Conservation (phyloP, 2,329 filamentous ascomycete genomes). For the Colletotrichum limetticola region DNA sequence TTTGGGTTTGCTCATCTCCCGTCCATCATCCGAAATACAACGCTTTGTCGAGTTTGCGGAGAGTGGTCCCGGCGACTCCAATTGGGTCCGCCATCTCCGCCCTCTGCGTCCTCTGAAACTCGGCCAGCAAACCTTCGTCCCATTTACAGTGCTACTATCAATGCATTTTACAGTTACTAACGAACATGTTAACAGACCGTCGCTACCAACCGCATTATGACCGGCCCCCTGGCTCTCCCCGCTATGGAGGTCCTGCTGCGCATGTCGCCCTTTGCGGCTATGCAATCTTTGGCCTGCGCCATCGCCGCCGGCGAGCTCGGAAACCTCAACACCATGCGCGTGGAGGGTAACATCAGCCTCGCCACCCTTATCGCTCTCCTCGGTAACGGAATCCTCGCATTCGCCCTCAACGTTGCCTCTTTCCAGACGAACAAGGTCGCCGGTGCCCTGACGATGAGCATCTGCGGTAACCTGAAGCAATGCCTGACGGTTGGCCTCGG, state of each 20-base stretch:
- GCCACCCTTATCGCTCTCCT: slow-evolving; percentile 52
- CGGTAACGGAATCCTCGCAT: slow-evolving; percentile 65
- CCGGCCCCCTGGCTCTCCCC: slow-evolving; percentile 65
- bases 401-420: slow-evolving; percentile 66
- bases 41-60: slow-evolving; percentile 6
- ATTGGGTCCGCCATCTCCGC: slow-evolving; percentile 22
- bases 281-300: slow-evolving; percentile 65
- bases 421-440: slow-evolving; percentile 69
- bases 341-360: slow-evolving; percentile 48
- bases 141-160: neutral
- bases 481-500: slow-evolving; percentile 65
- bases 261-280: slow-evolving; percentile 69
- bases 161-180: slow-evolving; percentile 20
- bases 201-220: slow-evolving; percentile 73
- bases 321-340: slow-evolving; percentile 50
- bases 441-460: slow-evolving; percentile 68
- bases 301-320: slow-evolving; percentile 62
- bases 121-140: slow-evolving; percentile 11
- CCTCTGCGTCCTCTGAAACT: slow-evolving; percentile 18
- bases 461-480: slow-evolving; percentile 69
- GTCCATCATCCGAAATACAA: slow-evolving; percentile 16
- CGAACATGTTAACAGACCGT: slow-evolving; percentile 56
- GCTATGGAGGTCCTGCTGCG: slow-evolving; percentile 70
- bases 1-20: neutral
- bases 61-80: slow-evolving; percentile 12